Percentiles rank a stretch among this genome's conserved stretches.
These are phyloP conservation scores for Jaenimonas drosophilae DNA, from an alignment of 208 protist genomes.

Conservation along the genomic window DNA sequence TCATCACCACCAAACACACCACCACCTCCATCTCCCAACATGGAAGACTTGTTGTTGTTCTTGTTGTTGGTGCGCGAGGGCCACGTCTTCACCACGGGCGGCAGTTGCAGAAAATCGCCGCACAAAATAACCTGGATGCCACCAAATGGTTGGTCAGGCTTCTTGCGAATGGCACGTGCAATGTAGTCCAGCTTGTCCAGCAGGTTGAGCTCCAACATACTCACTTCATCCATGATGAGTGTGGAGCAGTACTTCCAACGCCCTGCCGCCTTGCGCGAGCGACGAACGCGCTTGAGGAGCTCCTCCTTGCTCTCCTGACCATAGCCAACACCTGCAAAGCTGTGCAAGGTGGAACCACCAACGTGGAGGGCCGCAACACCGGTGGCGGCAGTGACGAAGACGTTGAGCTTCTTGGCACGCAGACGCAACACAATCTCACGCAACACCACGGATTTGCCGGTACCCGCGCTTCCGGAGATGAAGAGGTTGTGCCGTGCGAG, in stretches of 20 bases:
- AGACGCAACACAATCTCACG: constrained; percentile 28
- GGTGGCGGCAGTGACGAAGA: constrained; percentile 51
- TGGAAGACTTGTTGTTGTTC: background rate
- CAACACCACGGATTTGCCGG: constrained; percentile 46
- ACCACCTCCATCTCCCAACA: background rate
- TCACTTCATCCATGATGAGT: constrained; percentile 73
- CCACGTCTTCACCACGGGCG: constrained; percentile 16
- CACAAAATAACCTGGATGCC: constrained; percentile 74
- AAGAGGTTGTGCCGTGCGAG: constrained; percentile 25
- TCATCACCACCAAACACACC: background rate
- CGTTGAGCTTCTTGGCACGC: constrained; percentile 7
- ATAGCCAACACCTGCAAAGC: constrained; percentile 34
- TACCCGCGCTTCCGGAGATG: constrained; percentile 53
- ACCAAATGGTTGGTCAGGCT: constrained; percentile 32
- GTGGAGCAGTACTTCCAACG: constrained; percentile 28
- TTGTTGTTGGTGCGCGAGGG: background rate
- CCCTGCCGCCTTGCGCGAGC: constrained; percentile 16
- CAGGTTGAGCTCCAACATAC: constrained; percentile 41
- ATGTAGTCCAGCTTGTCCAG: constrained; percentile 53
- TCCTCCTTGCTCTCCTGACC: constrained; percentile 13
- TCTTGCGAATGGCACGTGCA: constrained; percentile 23
- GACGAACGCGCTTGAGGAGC: constrained; percentile 19
- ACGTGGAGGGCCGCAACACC: constrained; percentile 55
- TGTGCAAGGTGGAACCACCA: constrained; percentile 41
- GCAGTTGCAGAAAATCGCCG: constrained; percentile 77